Conservation (phyloP, 2,329 filamentous ascomycete genomes). For the Paecilomyces sp. region DNA sequence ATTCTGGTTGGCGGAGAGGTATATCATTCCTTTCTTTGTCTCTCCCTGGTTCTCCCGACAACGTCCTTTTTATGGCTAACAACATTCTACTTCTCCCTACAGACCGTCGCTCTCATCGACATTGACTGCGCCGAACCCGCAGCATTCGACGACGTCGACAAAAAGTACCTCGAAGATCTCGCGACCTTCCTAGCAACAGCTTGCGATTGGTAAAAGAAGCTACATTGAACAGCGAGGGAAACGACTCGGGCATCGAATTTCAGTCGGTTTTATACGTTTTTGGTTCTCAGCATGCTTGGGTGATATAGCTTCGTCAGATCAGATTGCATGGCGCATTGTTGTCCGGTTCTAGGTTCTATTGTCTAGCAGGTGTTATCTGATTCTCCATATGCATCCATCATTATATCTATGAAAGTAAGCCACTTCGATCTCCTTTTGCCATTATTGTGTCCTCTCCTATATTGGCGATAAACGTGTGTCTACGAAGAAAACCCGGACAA, state of each 20-base stretch:
- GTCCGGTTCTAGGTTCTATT: constrained; percentile 26
- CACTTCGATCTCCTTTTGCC: not conserved
- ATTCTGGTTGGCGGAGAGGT: constrained; percentile 26
- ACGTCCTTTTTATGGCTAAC: not conserved
- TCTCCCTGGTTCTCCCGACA: not conserved
- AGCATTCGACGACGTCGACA: constrained; percentile 40
- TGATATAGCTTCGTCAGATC: not conserved
- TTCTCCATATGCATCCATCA: not conserved
- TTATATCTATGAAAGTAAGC: not conserved
- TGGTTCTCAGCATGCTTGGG: not conserved
- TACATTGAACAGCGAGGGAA: no score
- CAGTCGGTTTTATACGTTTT: not conserved
- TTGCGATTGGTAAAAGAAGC: constrained; percentile 32
- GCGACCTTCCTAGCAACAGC: constrained; percentile 31
- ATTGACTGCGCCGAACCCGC: constrained; percentile 37
- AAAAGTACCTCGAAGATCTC: constrained; percentile 34
- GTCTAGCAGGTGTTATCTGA: constrained; percentile 17
- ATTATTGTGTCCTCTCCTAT: not conserved
- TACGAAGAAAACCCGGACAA: not conserved
- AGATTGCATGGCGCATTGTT: constrained; percentile 4
- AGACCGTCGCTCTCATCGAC: constrained; percentile 44
- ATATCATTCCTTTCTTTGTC: not conserved
- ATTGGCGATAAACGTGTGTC: not conserved
- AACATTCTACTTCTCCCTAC: not conserved
- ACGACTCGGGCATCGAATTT: not conserved